Percentiles rank a stretch among this genome's conserved stretches.
Conservation (phyloP, 345 rosid genomes). For the Eucalyptus decipiens region DNA sequence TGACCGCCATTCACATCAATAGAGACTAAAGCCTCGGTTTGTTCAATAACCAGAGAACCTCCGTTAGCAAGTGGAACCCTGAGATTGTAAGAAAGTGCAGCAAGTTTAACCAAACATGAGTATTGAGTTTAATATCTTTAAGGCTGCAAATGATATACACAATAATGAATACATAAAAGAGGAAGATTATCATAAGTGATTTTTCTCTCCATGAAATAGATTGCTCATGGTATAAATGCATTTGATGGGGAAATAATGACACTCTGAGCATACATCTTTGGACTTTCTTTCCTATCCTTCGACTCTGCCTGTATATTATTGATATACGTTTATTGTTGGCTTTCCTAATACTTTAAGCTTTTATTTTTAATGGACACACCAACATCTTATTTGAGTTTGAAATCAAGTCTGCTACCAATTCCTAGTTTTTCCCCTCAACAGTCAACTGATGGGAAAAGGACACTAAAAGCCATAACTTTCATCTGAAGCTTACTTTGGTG, state of each 20-base stretch:
- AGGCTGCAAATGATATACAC: neutral
- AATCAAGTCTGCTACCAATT: neutral
- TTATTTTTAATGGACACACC: neutral
- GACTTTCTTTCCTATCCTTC: neutral
- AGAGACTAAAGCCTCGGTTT: conserved; percentile 96
- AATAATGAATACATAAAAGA: neutral
- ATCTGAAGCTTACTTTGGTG: neutral
- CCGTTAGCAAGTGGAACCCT: conserved; percentile 89
- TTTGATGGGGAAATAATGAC: neutral
- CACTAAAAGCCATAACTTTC: neutral
- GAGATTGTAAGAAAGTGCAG: neutral
- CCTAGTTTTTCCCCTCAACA: neutral
- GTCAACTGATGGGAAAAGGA: neutral
- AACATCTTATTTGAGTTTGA: neutral
- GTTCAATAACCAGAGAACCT: conserved; percentile 95
- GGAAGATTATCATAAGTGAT: neutral
- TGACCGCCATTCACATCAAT: conserved; percentile 99
- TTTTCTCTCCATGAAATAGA: neutral
- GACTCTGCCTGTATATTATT: neutral
- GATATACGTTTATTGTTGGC: neutral
- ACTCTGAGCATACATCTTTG: neutral
- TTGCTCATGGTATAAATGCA: neutral
- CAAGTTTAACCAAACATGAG: neutral
- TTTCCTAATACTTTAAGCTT: neutral
- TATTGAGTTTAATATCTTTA: neutral